Evolutionary conservation across 2,329 filamentous ascomycete species (phyloP).

Genomic region (Epichloe elymi): DNA sequence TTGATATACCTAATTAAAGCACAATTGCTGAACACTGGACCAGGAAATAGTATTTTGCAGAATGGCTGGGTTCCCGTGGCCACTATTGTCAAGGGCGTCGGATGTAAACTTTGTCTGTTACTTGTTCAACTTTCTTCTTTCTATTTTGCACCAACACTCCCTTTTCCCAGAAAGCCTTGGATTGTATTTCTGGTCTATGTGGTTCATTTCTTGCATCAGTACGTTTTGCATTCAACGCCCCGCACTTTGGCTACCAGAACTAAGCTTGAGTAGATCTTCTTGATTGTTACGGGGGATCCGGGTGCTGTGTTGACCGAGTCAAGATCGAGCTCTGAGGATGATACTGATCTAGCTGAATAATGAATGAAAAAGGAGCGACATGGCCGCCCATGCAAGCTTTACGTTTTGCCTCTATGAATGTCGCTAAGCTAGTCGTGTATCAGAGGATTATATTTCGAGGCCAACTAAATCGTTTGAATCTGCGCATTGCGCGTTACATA

Average conservation of each 20-base stretch:
- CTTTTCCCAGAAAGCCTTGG: background rate
- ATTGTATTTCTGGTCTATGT: background rate
- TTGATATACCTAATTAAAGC: background rate
- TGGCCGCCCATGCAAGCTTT: too few species aligned
- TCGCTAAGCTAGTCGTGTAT: background rate
- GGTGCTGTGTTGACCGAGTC: background rate
- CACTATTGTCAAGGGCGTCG: background rate
- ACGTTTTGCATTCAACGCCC: background rate
- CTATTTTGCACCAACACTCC: background rate
- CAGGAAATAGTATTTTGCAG: background rate
- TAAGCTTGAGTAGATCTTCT: background rate
- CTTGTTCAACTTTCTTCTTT: background rate
- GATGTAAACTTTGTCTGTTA: background rate
- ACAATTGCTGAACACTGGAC: background rate
- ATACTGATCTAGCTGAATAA: background rate
- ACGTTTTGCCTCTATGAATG: too few species aligned
- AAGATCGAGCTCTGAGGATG: background rate
- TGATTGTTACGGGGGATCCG: background rate
- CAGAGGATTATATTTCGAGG: background rate
- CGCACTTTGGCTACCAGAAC: background rate
- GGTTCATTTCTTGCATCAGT: background rate
- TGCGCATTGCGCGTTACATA: too few species aligned
- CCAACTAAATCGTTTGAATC: too few species aligned
- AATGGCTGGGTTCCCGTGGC: background rate
- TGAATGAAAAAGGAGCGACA: too few species aligned